Percentiles rank a stretch among this genome's conserved stretches.
These are phyloP conservation scores for Cadophora sp. DNA, from an alignment of 2,329 filamentous ascomycete genomes.

Conservation along the genomic window DNA sequence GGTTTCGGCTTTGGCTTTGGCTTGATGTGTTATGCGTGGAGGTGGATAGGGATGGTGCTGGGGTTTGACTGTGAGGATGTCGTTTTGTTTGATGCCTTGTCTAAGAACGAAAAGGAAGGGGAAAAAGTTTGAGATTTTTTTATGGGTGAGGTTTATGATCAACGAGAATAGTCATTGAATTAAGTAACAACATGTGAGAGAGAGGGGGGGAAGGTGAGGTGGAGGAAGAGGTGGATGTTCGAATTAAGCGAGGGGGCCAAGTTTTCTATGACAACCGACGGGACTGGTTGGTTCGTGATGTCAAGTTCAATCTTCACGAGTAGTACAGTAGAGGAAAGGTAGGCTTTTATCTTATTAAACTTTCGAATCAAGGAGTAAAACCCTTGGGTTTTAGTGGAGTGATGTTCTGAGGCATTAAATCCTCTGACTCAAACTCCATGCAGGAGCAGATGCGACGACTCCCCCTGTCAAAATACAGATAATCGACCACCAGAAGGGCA, in stretches of 20 bases:
- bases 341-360: neutral
- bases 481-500: too few species aligned
- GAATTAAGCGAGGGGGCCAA: neutral
- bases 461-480: too few species aligned
- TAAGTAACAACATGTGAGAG: too few species aligned
- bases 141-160: too few species aligned
- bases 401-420: too few species aligned
- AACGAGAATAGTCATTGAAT: too few species aligned
- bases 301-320: neutral
- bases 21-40: too few species aligned
- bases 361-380: neutral
- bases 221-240: neutral
- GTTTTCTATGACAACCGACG: neutral
- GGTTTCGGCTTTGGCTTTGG: too few species aligned
- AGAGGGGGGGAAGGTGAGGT: too few species aligned
- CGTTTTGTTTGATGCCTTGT: neutral
- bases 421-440: too few species aligned
- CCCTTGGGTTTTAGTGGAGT: neutral
- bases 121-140: neutral
- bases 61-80: conserved; percentile 3
- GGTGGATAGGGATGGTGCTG: too few species aligned
- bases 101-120: neutral
- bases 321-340: neutral
- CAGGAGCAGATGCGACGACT: too few species aligned
- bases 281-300: conserved; percentile 1